Evolutionary conservation across 2,329 filamentous ascomycete genomes (phyloP), one percentile per base, ranked within the genome.

Genomic region (Colletotrichum navitas): DNA sequence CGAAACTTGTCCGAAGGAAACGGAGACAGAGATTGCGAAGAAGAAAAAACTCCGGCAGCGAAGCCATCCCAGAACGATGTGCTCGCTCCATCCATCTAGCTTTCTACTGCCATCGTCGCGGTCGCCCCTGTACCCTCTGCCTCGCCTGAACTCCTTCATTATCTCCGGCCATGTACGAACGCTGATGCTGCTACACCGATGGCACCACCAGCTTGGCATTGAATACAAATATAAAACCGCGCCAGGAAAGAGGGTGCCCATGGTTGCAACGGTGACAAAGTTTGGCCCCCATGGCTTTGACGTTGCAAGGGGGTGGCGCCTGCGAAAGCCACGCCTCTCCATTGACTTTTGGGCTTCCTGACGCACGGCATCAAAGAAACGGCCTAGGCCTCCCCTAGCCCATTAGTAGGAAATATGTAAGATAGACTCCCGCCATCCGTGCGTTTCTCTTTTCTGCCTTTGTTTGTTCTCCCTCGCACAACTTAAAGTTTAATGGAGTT

Each of bases 401-500:
- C 41, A 63, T 34, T 34, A 45, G 43, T 54, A 64, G 18, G 34
- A 36, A 3, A 45, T 45, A 36, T 55, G 52, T 21, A 34, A 55
- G 21, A 29, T 32, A 63, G 54, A 51, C n/a, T 49, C 43, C 43
- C 43, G 34, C 43, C 26, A 36, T 49, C 41, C 43, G 59, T 61
- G 58, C 58, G 43, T 21, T n/a, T 39, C 16, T 36, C 32, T 26
- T 36, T 24, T 10, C 16, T 41, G 18, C 26, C 11, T 29, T 41
- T 36, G 47, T 58, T 58, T 26, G 3, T 29, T 49, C 45, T 55
- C 51, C 54, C 62, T 61, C 67, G 55, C 67, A 63, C 61, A 55
- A 55, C 55, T 70, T 49, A 49, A 49, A 66, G 61, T 66, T 63
- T 36, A 43, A 12, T 39, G 26, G 54, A 59, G n/a, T 41, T 60